Conservation (phyloP, 192 early-diverging fungal genomes). For the Glomus cerebriforme region DNA sequence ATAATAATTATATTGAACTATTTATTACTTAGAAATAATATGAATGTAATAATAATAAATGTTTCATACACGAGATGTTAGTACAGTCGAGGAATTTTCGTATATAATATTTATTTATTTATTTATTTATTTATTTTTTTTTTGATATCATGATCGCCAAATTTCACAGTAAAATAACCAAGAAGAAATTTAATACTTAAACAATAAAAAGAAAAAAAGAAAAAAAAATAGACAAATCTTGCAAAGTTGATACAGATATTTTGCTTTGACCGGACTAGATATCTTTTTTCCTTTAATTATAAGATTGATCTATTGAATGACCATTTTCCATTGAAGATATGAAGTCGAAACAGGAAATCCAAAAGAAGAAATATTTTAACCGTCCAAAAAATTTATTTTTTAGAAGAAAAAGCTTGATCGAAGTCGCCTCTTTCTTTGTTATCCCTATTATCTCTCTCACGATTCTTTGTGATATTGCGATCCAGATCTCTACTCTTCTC, state of each 20-base stretch:
- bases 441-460: neutral
- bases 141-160: too few relatives aligned
- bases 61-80: too few relatives aligned
- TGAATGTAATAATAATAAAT: too few relatives aligned
- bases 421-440: constrained; percentile 14
- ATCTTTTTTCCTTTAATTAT: neutral
- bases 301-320: neutral
- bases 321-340: neutral
- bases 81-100: too few relatives aligned
- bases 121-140: too few relatives aligned
- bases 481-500: neutral
- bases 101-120: too few relatives aligned
- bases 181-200: too few relatives aligned
- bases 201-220: too few relatives aligned
- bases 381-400: neutral
- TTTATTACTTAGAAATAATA: neutral
- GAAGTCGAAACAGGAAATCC: neutral
- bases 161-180: too few relatives aligned
- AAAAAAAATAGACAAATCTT: too few relatives aligned
- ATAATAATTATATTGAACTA: constrained; percentile 30
- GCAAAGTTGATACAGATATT: neutral
- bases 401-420: neutral
- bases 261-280: too few relatives aligned
- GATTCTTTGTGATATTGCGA: neutral
- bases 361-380: neutral